Evolutionary conservation across 805 yeast genomes (phyloP), one percentile per base, ranked within the genome.

Genomic region (Saturnispora zaruensis): DNA sequence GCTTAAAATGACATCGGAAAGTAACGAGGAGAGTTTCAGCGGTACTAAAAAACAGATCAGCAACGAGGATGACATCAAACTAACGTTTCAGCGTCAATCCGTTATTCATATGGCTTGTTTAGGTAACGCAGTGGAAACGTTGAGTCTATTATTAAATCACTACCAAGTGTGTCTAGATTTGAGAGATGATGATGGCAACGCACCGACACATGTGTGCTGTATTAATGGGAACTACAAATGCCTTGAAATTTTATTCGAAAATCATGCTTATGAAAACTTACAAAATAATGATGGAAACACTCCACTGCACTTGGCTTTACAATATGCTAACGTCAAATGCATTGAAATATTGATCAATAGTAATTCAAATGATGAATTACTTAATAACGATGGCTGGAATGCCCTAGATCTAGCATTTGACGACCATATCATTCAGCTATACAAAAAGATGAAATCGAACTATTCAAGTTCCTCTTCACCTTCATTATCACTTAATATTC

Each of bases 271-370:
- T 58, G 72, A 88, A 43, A 81, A 84, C 56, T 63, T 79, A 4
- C 81, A 79, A 49, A 96, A 93, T 61, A 68, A 71, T 8, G 76
- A 77, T 14, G 95, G 93, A 1, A 86, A 88, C 60, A 82, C 95
- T 2, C 87, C 96, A 0, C 67, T 91, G 40, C 98, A 91, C 65
- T 70, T 84, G 47, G 95, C 96, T 0, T 75, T 87, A 56, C 82
- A 84, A 49, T 78, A 74, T 57, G 91, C 90, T 5, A 76, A 78
- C 52, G 58, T 76, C 14, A 76, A 76, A 44, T 80, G 86, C 43
- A 65, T 80, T 53, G 72, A 76, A 47, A 60, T 82, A 32, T 65
- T 85, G 41, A 63, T 82, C 0, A 69, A 67, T 16, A 69, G 77
- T 28, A 71, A 74, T 20, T 77, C 79, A 1, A 76, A 79, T 51